Evolutionary conservation across 441 rosid genomes (phyloP).

Genomic region (Eutrema salsugineum): DNA sequence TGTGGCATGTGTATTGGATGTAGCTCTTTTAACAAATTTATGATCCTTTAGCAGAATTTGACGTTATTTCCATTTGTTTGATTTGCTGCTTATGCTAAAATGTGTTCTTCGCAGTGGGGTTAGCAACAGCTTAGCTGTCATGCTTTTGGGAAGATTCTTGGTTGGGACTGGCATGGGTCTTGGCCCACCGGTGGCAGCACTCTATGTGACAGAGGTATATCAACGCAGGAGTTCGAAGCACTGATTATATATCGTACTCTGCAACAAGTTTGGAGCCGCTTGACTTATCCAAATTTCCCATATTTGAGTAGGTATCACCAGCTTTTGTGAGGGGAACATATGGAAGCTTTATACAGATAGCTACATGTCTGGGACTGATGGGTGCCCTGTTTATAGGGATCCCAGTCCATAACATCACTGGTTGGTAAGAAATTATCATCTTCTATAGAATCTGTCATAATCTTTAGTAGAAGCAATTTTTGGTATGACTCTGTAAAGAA

Average conservation of each 20-base stretch:
- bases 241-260: not conserved
- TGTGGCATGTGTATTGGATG: not conserved
- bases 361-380: constrained; percentile 88
- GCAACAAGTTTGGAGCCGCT: not conserved
- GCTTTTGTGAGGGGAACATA: constrained; percentile 91
- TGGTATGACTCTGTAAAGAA: not conserved
- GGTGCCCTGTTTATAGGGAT: constrained; percentile 78
- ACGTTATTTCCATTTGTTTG: not conserved
- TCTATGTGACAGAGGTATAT: constrained; percentile 89
- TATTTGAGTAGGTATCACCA: constrained; percentile 70
- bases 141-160: constrained; percentile 90
- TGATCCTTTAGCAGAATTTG: not conserved
- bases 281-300: not conserved
- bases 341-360: constrained; percentile 96
- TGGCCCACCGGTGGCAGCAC: constrained; percentile 89
- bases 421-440: constrained; percentile 51
- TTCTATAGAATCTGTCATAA: not conserved
- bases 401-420: constrained; percentile 60
- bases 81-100: not conserved
- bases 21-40: not conserved
- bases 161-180: constrained; percentile 96
- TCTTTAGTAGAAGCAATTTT: not conserved
- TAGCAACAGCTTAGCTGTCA: constrained; percentile 58
- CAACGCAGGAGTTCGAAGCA: not conserved
- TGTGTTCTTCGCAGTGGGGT: constrained; percentile 56